Base-by-base conservation (phyloP, 2,329 filamentous ascomycete genomes). In the Pseudocercospora crystallina region DNA sequence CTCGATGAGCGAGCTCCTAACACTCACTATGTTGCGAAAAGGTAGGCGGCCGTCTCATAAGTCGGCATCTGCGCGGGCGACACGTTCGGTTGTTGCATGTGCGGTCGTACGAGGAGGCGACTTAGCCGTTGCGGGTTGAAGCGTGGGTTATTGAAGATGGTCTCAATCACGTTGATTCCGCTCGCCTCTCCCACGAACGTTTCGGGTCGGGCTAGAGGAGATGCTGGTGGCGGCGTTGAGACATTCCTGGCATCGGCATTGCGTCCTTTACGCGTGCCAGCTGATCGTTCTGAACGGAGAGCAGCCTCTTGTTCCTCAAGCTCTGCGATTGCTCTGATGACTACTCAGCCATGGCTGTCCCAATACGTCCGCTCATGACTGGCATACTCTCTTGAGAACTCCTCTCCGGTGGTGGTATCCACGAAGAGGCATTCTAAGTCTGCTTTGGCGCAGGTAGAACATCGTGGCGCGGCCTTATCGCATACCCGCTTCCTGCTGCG, bases 341-440 rank as follows among this genome's bases (percentile, higher is more conserved):
- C 14, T 31, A 2, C 29, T 32, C 30, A 46, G 43, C 32, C 20
- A 38, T 31, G 29, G n/a, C 5, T 5, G 11, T 20, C 8, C 12
- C 2, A 2, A 14, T 2, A 12, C 14, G 17, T 13, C 5, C 2
- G 2, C 5, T 15, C 8, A 11, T 5, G n/a, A 3, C 15, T 15
- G 30, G 42, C 48, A 26, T 55, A 57, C 37, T 57, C 44, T 5
- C 54, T 43, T 5, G 56, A 52, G n/a, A 57, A 57, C 13, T 46
- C 39, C 31, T 59, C 49, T 11, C 48, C 42, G 10, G 50, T 54
- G 3, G 43, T 32, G 1, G 31, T 46, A 30, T 59, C 56, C 12
- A 54, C 32, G 26, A 59, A 57, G 38, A 49, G 32, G 38, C 56
- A 59, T 12, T 53, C 48, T 8, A 41, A 13, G 8, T 49, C 35